phyloP scores from a whole-genome alignment of 2,329 filamentous ascomycete species.

The Bipolaris bicolor region DNA sequence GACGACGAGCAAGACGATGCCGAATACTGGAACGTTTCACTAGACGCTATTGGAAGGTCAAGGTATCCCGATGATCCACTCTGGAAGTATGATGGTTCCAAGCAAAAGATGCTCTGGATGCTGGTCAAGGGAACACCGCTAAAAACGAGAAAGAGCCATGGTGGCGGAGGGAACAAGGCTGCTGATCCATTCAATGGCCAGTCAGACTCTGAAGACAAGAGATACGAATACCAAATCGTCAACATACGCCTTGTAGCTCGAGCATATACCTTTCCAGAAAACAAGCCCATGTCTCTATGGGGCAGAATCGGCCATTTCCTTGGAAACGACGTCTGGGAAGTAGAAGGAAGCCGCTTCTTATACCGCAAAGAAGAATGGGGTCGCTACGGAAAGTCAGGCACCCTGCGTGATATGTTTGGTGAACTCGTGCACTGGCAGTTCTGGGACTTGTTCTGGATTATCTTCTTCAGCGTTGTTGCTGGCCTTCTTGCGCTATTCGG shows the following conservation, averaged over 20 bases:
- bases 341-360: constrained; percentile 33
- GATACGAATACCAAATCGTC: constrained; percentile 34
- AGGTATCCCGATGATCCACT: constrained; percentile 12
- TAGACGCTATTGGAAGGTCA: constrained; percentile 38
- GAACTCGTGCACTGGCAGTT: constrained; percentile 34
- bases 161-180: constrained; percentile 13
- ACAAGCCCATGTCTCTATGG: constrained; percentile 21
- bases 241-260: constrained; percentile 33
- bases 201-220: constrained; percentile 18
- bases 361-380: constrained; percentile 40
- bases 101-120: constrained; percentile 38
- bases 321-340: constrained; percentile 33
- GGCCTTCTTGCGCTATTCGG: constrained; percentile 27
- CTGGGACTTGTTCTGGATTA: constrained; percentile 33
- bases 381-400: constrained; percentile 40
- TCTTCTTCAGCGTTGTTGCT: constrained; percentile 24
- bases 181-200: constrained; percentile 28
- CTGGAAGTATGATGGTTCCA: constrained; percentile 29
- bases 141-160: constrained; percentile 9
- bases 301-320: constrained; percentile 33
- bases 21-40: constrained; percentile 37
- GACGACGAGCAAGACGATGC: constrained; percentile 17
- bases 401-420: constrained; percentile 34
- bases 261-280: constrained; percentile 26
- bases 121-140: constrained; percentile 29